phyloP scores from a whole-genome alignment of 495 filamentous ascomycete species.

The Xylaria venustula region DNA sequence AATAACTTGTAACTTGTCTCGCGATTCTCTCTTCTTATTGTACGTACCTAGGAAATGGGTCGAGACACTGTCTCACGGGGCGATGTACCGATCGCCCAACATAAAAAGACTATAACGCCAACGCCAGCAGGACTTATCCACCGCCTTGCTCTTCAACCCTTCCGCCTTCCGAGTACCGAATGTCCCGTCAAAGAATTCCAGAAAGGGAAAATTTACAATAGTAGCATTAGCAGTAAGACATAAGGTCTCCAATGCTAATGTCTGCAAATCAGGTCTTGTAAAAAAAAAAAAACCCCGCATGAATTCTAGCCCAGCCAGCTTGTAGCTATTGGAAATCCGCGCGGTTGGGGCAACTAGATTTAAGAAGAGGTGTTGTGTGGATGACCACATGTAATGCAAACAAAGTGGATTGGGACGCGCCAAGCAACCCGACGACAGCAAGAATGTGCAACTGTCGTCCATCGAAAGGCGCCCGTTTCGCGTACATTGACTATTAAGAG shows the following conservation, averaged over 20 bases:
- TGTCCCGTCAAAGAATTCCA: slow-evolving; percentile 24
- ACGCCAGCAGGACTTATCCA: slow-evolving; percentile 14
- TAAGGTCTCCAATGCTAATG: slow-evolving; percentile 3
- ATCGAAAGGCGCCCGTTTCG: background rate
- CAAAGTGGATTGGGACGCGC: background rate
- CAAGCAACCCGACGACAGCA: background rate
- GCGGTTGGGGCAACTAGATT: background rate
- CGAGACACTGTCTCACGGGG: background rate
- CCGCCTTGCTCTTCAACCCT: slow-evolving; percentile 17
- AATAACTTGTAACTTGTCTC: slow-evolving; percentile 5
- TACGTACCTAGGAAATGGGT: background rate
- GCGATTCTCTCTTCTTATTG: background rate
- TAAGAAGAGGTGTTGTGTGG: background rate
- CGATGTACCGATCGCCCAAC: background rate
- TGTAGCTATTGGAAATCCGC: background rate
- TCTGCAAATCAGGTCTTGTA: background rate
- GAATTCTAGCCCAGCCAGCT: background rate
- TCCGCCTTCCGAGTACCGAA: slow-evolving; percentile 20
- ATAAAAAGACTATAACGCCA: slow-evolving; percentile 19
- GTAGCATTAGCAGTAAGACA: slow-evolving; percentile 7
- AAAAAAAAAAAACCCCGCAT: background rate
- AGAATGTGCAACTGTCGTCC: background rate
- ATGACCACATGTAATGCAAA: background rate
- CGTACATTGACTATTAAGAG: slow-evolving; percentile 2
- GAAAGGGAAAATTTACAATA: background rate